Evolutionary conservation across 2,329 filamentous ascomycete species (phyloP).

Genomic region (Aspergillus intermedius): DNA sequence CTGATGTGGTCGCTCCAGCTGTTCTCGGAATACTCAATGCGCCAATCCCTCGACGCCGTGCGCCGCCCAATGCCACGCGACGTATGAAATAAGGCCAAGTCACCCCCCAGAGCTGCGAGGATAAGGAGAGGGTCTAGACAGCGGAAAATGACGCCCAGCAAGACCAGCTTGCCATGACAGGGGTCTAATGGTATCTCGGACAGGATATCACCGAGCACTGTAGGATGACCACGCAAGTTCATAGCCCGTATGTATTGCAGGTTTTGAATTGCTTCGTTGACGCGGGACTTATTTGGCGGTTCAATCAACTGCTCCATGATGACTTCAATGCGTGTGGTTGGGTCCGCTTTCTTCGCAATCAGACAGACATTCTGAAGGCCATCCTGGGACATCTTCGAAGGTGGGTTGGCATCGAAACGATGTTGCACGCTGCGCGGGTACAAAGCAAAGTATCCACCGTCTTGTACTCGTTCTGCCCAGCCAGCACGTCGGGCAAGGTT

Average conservation of each 20-base stretch:
- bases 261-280: conserved; percentile 34
- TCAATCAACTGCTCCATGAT: conserved; percentile 42
- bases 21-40: conserved; percentile 26
- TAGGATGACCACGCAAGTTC: conserved; percentile 38
- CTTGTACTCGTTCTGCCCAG: conserved; percentile 44
- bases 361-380: conserved; percentile 43
- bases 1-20: conserved; percentile 44
- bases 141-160: conserved; percentile 46
- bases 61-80: conserved; percentile 19
- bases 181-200: conserved; percentile 40
- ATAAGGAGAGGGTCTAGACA: conserved; percentile 48
- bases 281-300: conserved; percentile 33
- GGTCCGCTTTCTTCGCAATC: conserved; percentile 35
- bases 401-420: conserved; percentile 25
- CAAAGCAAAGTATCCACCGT: conserved; percentile 46
- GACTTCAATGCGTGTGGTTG: conserved; percentile 32
- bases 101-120: conserved; percentile 30
- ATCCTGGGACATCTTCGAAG: conserved; percentile 38
- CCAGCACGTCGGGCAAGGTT: conserved; percentile 45
- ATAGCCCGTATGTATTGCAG: conserved; percentile 39
- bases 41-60: conserved; percentile 17
- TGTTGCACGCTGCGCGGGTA: conserved; percentile 35
- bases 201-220: conserved; percentile 42
- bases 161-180: conserved; percentile 43
- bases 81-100: conserved; percentile 29